Evolutionary conservation across 2,329 filamentous ascomycete species (phyloP).

Genomic region (Stachybotrys elegans): DNA sequence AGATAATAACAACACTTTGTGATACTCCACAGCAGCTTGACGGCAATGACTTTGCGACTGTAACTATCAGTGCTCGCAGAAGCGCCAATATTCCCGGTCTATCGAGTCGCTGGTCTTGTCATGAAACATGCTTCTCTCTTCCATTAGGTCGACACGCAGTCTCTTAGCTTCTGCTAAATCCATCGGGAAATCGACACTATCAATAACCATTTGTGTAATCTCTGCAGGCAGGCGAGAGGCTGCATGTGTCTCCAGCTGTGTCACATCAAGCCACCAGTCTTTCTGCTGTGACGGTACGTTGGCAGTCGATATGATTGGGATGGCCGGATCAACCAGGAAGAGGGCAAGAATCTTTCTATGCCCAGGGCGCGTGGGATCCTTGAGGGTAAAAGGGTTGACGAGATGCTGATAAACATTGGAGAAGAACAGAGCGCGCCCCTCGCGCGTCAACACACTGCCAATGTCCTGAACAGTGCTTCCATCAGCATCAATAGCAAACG

Average conservation of each 20-base stretch:
- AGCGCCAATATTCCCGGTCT: background rate
- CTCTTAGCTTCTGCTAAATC: background rate
- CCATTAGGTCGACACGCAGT: background rate
- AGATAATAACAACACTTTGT: too few species aligned
- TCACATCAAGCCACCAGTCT: constrained; percentile 26
- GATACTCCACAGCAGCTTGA: too few species aligned
- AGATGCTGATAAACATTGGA: constrained; percentile 50
- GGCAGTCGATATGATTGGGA: constrained; percentile 36
- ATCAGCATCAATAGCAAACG: constrained; percentile 26
- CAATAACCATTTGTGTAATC: background rate
- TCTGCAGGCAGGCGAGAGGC: background rate
- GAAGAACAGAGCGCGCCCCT: constrained; percentile 49
- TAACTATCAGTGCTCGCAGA: background rate
- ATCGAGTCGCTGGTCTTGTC: background rate
- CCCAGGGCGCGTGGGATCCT: constrained; percentile 46
- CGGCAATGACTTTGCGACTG: too few species aligned
- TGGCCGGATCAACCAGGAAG: constrained; percentile 54
- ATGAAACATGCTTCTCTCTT: background rate
- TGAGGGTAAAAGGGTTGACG: constrained; percentile 46
- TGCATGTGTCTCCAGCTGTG: background rate
- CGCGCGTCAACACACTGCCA: constrained; percentile 40
- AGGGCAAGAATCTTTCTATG: constrained; percentile 56
- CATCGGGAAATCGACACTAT: background rate
- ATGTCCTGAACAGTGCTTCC: constrained; percentile 27
- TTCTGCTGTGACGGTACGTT: constrained; percentile 40